Percentiles rank a stretch among this genome's conserved stretches.
Evolutionary conservation across 148 eudicot species (phyloP).

Genomic region (Rhododendron griersonianum): DNA sequence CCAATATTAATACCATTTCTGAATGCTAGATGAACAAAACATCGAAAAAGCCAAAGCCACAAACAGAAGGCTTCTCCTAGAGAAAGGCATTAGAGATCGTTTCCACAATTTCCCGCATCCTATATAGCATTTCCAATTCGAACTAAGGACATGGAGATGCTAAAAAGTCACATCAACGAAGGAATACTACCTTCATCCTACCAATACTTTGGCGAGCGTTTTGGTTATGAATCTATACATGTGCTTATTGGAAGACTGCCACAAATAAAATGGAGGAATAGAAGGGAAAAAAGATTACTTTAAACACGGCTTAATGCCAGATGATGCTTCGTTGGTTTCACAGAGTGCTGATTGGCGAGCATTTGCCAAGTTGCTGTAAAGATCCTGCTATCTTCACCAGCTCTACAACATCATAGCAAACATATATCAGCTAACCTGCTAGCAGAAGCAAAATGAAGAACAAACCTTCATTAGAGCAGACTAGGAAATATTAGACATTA

Average conservation of each 20-base stretch:
- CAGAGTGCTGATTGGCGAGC: not conserved
- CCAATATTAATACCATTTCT: not conserved
- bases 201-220: not conserved
- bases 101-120: not conserved
- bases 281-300: not conserved
- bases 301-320: not conserved
- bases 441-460: not conserved
- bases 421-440: constrained; percentile 3
- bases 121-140: not conserved
- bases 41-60: not conserved
- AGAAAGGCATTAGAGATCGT: not conserved
- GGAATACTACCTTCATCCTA: not conserved
- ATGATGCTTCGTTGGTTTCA: constrained; percentile 1
- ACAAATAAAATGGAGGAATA: not conserved
- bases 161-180: not conserved
- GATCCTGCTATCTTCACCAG: not conserved
- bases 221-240: not conserved
- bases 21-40: not conserved
- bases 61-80: not conserved
- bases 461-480: not conserved
- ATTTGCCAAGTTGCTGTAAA: not conserved
- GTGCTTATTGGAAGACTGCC: not conserved
- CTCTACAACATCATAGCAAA: not conserved
- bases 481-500: not conserved
- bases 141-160: not conserved